Percentiles rank a stretch among this genome's conserved stretches.
Conservation (phyloP, 805 yeast species). For the Barnettozyma salicaria region DNA sequence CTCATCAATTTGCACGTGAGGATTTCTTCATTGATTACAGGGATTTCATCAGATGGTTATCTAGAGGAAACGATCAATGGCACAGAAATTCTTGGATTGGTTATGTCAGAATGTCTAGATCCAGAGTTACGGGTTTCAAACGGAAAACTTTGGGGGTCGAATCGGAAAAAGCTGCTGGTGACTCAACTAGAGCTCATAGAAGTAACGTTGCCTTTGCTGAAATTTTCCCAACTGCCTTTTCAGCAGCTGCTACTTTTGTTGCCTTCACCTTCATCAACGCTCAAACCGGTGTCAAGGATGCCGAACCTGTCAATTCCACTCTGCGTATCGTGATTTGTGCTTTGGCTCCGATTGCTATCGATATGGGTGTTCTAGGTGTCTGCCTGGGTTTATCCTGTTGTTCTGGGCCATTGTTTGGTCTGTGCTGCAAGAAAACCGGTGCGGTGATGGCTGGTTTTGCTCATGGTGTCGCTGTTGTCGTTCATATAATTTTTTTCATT, state of each 20-base stretch:
- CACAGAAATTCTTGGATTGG: slow-evolving; percentile 90
- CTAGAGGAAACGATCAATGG: slow-evolving; percentile 88
- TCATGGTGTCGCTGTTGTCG: slow-evolving; percentile 88
- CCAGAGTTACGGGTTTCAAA: slow-evolving; percentile 82
- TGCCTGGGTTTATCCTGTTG: slow-evolving; percentile 87
- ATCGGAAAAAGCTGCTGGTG: slow-evolving; percentile 81
- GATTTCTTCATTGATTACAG: slow-evolving; percentile 96
- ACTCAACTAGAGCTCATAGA: slow-evolving; percentile 78
- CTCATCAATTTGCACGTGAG: slow-evolving; percentile 95
- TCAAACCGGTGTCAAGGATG: slow-evolving; percentile 68
- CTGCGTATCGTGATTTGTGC: slow-evolving; percentile 74
- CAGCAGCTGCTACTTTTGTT: slow-evolving; percentile 73
- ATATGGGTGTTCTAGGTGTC: slow-evolving; percentile 76
- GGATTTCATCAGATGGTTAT: slow-evolving; percentile 84
- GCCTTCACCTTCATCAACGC: slow-evolving; percentile 81
- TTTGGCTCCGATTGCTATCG: slow-evolving; percentile 84
- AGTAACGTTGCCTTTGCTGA: slow-evolving; percentile 66
- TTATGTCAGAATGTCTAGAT: slow-evolving; percentile 73
- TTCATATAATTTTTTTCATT: slow-evolving; percentile 83
- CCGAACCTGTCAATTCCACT: slow-evolving; percentile 55
- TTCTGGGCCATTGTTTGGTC: slow-evolving; percentile 90
- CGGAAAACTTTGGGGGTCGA: slow-evolving; percentile 65
- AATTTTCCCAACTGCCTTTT: slow-evolving; percentile 60
- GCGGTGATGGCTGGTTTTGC: slow-evolving; percentile 93
- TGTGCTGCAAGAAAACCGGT: slow-evolving; percentile 97